Percentiles rank a stretch among this genome's conserved stretches.
These are phyloP conservation scores for Rhodotorula toruloides DNA, from an alignment of 768 basidiomycete species.

Conservation along the genomic window DNA sequence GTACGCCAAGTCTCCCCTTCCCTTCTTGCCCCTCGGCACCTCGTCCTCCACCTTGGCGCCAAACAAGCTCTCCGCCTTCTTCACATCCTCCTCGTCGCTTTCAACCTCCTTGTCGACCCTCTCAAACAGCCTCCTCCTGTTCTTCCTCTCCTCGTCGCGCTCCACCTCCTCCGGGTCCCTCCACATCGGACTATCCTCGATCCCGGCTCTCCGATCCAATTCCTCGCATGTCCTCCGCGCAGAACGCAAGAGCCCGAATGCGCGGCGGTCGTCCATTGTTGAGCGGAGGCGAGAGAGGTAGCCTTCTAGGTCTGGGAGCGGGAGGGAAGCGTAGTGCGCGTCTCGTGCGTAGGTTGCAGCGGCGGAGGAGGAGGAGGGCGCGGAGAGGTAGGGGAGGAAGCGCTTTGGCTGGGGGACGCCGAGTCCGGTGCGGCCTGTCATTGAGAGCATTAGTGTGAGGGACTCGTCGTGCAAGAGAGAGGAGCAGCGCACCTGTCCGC, in stretches of 20 bases:
- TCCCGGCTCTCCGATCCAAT: constrained; percentile 34
- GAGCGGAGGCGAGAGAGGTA: constrained; percentile 33
- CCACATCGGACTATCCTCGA: constrained; percentile 36
- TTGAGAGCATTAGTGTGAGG: neutral
- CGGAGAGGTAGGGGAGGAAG: neutral
- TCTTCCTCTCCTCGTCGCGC: constrained; percentile 8
- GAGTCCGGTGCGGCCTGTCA: constrained; percentile 37
- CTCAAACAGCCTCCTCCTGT: constrained; percentile 18
- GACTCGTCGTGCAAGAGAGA: neutral
- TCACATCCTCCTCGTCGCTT: constrained; percentile 5
- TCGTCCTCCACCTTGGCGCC: constrained; percentile 1
- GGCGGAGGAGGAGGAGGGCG: neutral
- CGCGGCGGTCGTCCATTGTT: constrained; percentile 24
- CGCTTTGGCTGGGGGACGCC: constrained; percentile 28
- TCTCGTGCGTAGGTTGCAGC: too few species aligned
- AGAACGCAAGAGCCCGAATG: constrained; percentile 29
- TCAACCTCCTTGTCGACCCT: constrained; percentile 30
- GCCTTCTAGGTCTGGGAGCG: constrained; percentile 15
- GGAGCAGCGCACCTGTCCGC: constrained; percentile 23
- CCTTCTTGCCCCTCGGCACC: neutral
- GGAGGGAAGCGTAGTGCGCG: constrained; percentile 4
- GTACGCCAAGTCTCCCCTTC: constrained; percentile 20
- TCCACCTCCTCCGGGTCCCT: constrained; percentile 38
- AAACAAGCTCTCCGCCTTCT: neutral
- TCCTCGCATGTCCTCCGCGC: constrained; percentile 37